Percentiles rank a stretch among this genome's conserved stretches.
Evolutionary conservation across 306 rosid genomes (phyloP).

Genomic region (Malus orientalis): DNA sequence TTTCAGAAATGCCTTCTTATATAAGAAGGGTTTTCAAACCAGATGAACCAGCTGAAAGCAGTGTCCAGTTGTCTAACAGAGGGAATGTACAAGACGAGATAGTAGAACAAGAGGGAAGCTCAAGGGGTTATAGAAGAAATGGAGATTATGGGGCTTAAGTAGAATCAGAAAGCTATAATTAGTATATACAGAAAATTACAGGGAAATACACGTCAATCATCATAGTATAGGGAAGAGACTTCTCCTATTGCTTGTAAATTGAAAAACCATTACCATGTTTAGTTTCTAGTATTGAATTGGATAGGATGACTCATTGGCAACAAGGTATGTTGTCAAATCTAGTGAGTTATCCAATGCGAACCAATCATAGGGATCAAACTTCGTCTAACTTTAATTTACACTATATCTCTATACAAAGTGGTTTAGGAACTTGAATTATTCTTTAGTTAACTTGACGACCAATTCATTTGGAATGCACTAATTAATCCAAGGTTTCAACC

Average conservation of each 20-base stretch:
- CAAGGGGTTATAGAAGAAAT: background rate
- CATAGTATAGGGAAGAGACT: background rate
- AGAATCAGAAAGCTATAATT: background rate
- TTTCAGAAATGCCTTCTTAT: conserved; percentile 2
- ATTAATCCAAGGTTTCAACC: background rate
- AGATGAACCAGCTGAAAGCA: background rate
- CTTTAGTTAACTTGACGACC: background rate
- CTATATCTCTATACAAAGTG: background rate
- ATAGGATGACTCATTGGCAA: too few relatives aligned
- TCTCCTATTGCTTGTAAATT: background rate
- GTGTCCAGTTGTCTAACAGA: background rate
- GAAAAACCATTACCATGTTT: background rate
- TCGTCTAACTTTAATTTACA: background rate
- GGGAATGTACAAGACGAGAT: conserved; percentile 6
- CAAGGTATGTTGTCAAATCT: too few relatives aligned
- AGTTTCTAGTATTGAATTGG: background rate
- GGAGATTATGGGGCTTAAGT: background rate
- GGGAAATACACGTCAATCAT: background rate
- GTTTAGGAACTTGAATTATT: background rate
- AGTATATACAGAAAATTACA: background rate
- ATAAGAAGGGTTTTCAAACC: background rate
- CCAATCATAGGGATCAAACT: background rate
- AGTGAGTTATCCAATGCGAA: too few relatives aligned
- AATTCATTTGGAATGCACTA: background rate
- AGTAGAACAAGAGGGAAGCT: conserved; percentile 2